Evolutionary conservation across 805 yeast species (phyloP), one percentile per base, ranked within the genome.

Genomic region (Starmerella potacharoeniae): DNA sequence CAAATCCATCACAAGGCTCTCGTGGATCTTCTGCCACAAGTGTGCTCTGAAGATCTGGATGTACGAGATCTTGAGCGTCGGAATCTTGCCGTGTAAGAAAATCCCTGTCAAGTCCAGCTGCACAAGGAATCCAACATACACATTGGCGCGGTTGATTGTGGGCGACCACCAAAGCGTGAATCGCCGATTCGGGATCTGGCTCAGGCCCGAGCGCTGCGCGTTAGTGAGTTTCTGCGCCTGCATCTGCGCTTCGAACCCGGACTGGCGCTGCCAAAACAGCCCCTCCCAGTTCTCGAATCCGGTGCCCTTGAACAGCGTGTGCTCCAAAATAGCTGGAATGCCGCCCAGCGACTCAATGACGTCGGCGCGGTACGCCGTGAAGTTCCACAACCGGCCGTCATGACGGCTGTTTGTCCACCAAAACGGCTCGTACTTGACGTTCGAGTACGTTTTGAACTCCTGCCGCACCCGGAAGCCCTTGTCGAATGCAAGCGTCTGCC

Each of bases 141-240:
- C 97, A 66, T 93, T 93, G 6, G 98, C 98, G 60, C 99, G 79
- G 65, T 93, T 93, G 64, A 93, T 93, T 0, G 99, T 93, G 6
- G 99, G 99, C 0, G 97, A 89, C 99, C 99, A 93, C 99, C 99
- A 93, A 34, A 93, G 73, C 0, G 98, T 93, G 67, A 93, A 93
- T 47, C 99, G 78, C 68, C 99, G 83, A 67, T 93, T 93, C 3
- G 99, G 99, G 65, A 93, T 91, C 71, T 93, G 99, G 65, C 95
- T 86, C 60, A 93, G 77, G 67, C 99, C 99, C 5, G 96, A 84
- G 65, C 98, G 76, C 73, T 93, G 99, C 1, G 99, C 99, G 70
- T 91, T 91, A 1, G 99, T 93, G 62, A 93, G 77, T 67, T 91
- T 93, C 69, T 90, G 89, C 70, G 89, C 86, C 67, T 90, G 91